Percentiles rank a stretch among this genome's conserved stretches.
Evolutionary conservation across 2,329 filamentous ascomycete genomes (phyloP).

Genomic region (Alternaria alternata): DNA sequence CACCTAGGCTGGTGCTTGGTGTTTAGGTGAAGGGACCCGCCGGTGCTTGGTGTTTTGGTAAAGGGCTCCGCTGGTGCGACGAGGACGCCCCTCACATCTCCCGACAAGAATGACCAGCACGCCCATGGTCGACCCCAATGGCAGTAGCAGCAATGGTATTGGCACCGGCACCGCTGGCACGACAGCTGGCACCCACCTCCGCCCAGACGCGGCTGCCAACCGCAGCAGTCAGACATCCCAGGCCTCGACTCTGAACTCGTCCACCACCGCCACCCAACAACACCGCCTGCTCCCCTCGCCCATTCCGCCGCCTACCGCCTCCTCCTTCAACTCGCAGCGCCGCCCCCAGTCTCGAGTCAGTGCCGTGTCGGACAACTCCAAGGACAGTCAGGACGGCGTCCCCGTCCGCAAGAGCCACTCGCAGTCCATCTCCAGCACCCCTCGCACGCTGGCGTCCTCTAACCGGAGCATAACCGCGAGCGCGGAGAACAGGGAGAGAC

Average conservation of each 20-base stretch:
- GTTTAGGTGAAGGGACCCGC: constrained; percentile 9
- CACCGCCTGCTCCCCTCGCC: constrained; percentile 44
- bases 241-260: constrained; percentile 10
- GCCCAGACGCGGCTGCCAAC: constrained; percentile 26
- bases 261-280: constrained; percentile 5
- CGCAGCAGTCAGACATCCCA: neutral
- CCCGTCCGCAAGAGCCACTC: constrained; percentile 42
- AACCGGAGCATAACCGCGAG: constrained; percentile 37
- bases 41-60: constrained; percentile 4
- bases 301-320: constrained; percentile 42
- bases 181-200: constrained; percentile 22
- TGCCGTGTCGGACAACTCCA: constrained; percentile 35
- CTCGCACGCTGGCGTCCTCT: constrained; percentile 48
- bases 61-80: constrained; percentile 29
- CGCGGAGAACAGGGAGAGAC: constrained; percentile 43
- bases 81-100: constrained; percentile 26
- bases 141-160: neutral
- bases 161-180: neutral
- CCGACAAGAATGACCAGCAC: constrained; percentile 39
- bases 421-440: constrained; percentile 47
- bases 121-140: constrained; percentile 38
- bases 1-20: constrained; percentile 20
- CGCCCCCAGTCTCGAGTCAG: constrained; percentile 45
- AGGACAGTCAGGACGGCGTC: constrained; percentile 37
- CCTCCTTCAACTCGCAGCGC: constrained; percentile 37